phyloP scores from a whole-genome alignment of 164 flowering plant species.

The Tetrastigma voinierianum region DNA sequence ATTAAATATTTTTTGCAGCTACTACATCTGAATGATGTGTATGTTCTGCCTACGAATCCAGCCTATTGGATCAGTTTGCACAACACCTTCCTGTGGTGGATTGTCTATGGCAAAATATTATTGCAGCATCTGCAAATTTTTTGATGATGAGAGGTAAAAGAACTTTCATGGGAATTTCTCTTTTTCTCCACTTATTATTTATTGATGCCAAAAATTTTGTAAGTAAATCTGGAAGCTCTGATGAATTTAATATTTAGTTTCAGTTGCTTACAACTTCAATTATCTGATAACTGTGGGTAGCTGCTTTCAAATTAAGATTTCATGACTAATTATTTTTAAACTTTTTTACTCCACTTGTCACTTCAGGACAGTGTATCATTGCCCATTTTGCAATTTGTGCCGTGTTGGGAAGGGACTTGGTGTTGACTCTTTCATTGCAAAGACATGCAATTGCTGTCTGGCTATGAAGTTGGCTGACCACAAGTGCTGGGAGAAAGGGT shows the following conservation, averaged over 20 bases:
- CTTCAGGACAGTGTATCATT: conserved; percentile 83
- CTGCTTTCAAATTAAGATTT: neutral
- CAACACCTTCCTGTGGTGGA: conserved; percentile 78
- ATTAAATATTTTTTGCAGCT: conserved; percentile 40
- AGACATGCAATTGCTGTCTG: conserved; percentile 92
- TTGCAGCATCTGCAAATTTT: conserved; percentile 87
- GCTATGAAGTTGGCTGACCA: conserved; percentile 67
- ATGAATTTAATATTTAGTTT: neutral
- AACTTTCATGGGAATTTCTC: neutral
- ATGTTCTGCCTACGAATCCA: conserved; percentile 86
- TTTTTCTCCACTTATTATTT: neutral
- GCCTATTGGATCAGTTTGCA: conserved; percentile 78
- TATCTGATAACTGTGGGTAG: neutral
- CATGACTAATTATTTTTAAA: neutral
- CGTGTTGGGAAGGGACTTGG: conserved; percentile 94
- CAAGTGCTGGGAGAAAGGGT: conserved; percentile 84
- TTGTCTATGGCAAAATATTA: conserved; percentile 84
- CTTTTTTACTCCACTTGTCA: neutral
- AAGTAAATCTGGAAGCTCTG: neutral
- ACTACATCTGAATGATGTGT: conserved; percentile 93
- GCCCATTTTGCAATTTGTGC: conserved; percentile 96
- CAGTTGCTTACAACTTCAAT: neutral
- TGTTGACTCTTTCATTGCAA: conserved; percentile 95
- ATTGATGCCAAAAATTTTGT: neutral
- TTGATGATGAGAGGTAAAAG: conserved; percentile 89